Evolutionary conservation across 2,329 filamentous ascomycete species (phyloP), one percentile per base, ranked within the genome.

Genomic region (Aureobasidium subglaciale): DNA sequence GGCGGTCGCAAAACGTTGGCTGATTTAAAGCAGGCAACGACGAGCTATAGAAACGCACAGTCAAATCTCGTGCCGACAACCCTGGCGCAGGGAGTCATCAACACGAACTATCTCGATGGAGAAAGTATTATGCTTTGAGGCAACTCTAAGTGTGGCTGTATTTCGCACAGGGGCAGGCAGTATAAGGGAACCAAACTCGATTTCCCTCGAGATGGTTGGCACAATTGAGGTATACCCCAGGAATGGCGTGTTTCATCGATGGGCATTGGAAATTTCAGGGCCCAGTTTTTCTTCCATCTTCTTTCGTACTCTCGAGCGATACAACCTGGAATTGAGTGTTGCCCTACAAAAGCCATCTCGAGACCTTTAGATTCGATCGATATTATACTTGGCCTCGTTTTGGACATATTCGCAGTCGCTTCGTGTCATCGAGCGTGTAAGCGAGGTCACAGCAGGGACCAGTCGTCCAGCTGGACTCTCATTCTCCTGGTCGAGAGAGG

Each of bases 251-350:
- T 50, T 50, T 50, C 32, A 50, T 50, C 46, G 46, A 15, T 34
- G 32, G 22, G 34, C 32, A 15, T 27, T 50, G n/a, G n/a, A 38
- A 38, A 50, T 50, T 48, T 50, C 32, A 50, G 32, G 42, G 46
- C 20, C 29, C 29, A 13, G 4, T 37, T 50, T 38, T 50, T 29
- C 24, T 50, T 50, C 32, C 38, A n/a, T 50, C 11, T 50, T 50
- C 24, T 50, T 37, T 13, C 30, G 20, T 30, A 29, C 29, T 48
- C 16, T 34, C n/a, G n/a, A n/a, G n/a, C n/a, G n/a, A n/a, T n/a
- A n/a, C n/a, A n/a, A 22, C 11, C 25, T 29, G 25, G 4, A 30
- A 29, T 45, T 20, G 4, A 30, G 13, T 29, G 29, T 45, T 29
- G 11, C 41, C 10, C 16, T 45, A 15, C 20, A 20, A 25, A 37